Evolutionary conservation across 257 asterid genomes (phyloP).

Genomic region (Solanum tarijense): DNA sequence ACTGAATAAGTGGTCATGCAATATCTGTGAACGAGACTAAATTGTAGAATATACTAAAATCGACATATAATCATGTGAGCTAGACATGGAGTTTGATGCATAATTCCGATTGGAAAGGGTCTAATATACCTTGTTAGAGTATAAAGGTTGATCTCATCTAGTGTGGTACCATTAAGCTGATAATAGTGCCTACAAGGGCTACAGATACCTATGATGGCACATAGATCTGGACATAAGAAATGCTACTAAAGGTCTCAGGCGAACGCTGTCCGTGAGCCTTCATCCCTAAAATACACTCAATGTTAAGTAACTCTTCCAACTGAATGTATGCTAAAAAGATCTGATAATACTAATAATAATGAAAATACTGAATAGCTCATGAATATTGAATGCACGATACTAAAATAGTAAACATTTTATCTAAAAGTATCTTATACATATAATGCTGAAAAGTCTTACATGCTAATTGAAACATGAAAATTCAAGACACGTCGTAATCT

Average conservation of each 20-base stretch:
- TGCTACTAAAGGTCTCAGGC: neutral
- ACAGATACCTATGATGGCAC: too few relatives aligned
- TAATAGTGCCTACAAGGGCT: neutral
- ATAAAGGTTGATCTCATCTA: neutral
- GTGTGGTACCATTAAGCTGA: neutral
- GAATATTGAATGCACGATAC: neutral
- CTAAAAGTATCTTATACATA: neutral
- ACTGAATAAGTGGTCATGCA: neutral
- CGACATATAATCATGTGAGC: neutral
- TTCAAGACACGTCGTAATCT: neutral
- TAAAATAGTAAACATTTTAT: neutral
- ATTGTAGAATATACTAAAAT: neutral
- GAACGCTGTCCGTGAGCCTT: neutral
- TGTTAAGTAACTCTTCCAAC: neutral
- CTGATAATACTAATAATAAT: neutral
- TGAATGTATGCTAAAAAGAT: too few relatives aligned
- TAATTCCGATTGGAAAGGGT: neutral
- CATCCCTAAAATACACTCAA: neutral
- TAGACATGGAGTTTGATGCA: too few relatives aligned
- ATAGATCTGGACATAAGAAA: neutral
- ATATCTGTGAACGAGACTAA: neutral
- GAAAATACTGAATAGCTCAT: neutral
- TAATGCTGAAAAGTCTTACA: neutral
- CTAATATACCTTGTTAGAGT: neutral
- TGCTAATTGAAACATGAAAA: neutral